A percentile compares a stretch with the other conserved stretches of the same genome.
phyloP scores from a whole-genome alignment of 257 asterid genomes.

The Solanum lycopersicoides region DNA sequence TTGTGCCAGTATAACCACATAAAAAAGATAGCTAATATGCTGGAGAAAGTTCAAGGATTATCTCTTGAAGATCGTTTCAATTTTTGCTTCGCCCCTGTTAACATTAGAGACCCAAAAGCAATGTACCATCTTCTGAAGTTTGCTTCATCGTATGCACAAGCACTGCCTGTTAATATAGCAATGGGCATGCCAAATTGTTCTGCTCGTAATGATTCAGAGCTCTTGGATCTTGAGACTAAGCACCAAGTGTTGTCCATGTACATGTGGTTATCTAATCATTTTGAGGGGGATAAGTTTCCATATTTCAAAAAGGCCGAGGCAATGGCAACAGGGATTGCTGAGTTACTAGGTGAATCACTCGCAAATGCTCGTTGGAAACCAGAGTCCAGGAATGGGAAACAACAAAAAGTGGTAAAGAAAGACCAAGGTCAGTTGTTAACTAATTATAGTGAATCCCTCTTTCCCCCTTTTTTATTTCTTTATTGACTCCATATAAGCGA shows the following conservation, averaged over 20 bases:
- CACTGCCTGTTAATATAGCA: constrained; percentile 76
- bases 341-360: constrained; percentile 75
- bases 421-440: constrained; percentile 56
- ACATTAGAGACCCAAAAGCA: constrained; percentile 83
- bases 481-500: not conserved
- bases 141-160: constrained; percentile 62
- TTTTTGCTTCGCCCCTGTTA: constrained; percentile 91
- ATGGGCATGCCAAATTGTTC: constrained; percentile 78
- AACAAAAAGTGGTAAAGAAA: constrained; percentile 42
- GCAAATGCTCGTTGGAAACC: constrained; percentile 77
- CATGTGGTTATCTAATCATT: constrained; percentile 87
- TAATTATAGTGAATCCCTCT: constrained; percentile 14
- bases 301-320: constrained; percentile 64
- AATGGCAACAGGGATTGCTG: constrained; percentile 77
- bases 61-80: constrained; percentile 83
- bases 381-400: constrained; percentile 51
- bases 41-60: constrained; percentile 62
- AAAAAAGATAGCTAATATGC: constrained; percentile 76
- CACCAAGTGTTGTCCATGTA: constrained; percentile 93
- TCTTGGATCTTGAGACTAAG: constrained; percentile 87
- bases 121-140: constrained; percentile 76
- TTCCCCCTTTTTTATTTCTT: not conserved
- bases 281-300: constrained; percentile 68
- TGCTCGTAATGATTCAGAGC: constrained; percentile 86
- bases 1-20: constrained; percentile 69